Conservation (phyloP, 1,139 yeast species). For the Taphrina wiesneri region DNA sequence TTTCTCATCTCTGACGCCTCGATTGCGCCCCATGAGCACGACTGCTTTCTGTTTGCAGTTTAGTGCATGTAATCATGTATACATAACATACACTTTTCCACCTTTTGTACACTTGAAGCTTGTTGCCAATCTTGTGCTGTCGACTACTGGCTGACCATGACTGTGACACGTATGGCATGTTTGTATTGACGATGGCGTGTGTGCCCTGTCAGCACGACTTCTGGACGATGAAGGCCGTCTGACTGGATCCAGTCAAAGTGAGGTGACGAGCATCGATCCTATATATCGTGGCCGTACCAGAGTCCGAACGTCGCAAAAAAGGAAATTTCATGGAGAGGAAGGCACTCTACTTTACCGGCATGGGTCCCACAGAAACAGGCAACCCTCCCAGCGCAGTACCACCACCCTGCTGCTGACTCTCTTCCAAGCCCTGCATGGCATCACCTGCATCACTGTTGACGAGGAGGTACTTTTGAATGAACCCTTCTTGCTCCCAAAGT, state of each 20-base stretch:
- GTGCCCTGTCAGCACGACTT: too few relatives aligned
- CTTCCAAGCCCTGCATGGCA: conserved; percentile 26
- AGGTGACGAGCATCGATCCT: too few relatives aligned
- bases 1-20: neutral
- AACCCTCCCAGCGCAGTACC: neutral
- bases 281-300: too few relatives aligned
- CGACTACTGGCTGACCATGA: too few relatives aligned
- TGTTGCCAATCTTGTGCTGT: too few relatives aligned
- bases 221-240: too few relatives aligned
- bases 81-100: neutral
- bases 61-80: neutral
- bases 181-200: too few relatives aligned
- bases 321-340: too few relatives aligned
- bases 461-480: conserved; percentile 38
- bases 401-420: neutral
- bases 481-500: conserved; percentile 40
- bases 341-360: conserved; percentile 2
- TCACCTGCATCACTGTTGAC: conserved; percentile 28
- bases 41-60: neutral
- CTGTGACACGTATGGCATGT: too few relatives aligned
- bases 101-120: neutral
- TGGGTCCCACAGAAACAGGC: conserved; percentile 19
- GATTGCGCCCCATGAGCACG: neutral
- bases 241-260: too few relatives aligned
- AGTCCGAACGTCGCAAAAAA: too few relatives aligned